Evolutionary conservation across 2,329 filamentous ascomycete genomes (phyloP).

Genomic region (Aspergillus aculeatus): DNA sequence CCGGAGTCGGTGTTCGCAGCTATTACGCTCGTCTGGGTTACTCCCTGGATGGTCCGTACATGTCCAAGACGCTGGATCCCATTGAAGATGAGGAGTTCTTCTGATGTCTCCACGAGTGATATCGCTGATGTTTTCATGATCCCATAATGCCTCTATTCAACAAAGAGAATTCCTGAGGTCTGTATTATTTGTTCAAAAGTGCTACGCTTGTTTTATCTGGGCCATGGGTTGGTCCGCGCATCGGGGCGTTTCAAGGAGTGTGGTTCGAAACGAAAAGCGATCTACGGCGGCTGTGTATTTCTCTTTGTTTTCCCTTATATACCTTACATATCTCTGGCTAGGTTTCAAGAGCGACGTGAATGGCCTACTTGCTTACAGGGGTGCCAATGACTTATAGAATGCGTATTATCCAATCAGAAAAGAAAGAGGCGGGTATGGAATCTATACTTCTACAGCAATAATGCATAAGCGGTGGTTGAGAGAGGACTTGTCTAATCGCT

Average conservation of each 20-base stretch:
- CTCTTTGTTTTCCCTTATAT: neutral
- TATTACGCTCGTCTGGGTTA: slow-evolving; percentile 95
- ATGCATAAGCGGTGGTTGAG: neutral
- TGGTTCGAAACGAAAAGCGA: neutral
- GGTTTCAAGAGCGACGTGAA: neutral
- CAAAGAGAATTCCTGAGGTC: neutral
- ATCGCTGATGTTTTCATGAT: neutral
- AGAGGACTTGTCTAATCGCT: neutral
- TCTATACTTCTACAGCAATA: neutral
- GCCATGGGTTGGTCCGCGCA: neutral
- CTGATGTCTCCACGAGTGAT: neutral
- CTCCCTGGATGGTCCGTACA: slow-evolving; percentile 87
- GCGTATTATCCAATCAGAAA: neutral
- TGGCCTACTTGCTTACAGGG: neutral
- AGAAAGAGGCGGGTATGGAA: neutral
- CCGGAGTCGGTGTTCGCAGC: slow-evolving; percentile 91
- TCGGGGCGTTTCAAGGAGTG: neutral
- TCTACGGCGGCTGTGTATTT: neutral
- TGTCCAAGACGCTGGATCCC: slow-evolving; percentile 51
- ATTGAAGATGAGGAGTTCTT: slow-evolving; percentile 36
- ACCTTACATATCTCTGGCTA: neutral
- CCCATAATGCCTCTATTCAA: neutral
- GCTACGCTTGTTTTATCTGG: neutral
- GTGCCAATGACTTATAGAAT: neutral
- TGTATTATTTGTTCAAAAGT: neutral